Evolutionary conservation across 441 rosid genomes (phyloP).

Genomic region (Mallotus repandus): DNA sequence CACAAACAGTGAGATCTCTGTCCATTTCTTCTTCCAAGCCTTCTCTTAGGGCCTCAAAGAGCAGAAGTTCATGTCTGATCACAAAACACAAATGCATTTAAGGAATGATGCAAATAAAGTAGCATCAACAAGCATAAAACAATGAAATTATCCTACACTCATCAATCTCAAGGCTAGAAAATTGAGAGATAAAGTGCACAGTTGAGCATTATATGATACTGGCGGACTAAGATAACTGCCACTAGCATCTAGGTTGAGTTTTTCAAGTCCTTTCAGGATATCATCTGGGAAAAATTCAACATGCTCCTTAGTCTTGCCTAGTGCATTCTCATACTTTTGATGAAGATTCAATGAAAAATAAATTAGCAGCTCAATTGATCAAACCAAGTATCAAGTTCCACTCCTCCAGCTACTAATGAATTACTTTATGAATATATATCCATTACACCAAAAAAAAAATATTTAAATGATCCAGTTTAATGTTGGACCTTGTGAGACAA

Average conservation of each 20-base stretch:
- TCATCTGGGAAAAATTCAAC: background rate
- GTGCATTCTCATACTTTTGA: background rate
- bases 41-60: conserved; percentile 89
- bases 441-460: background rate
- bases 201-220: background rate
- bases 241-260: background rate
- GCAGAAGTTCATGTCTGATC: conserved; percentile 79
- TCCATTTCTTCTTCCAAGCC: conserved; percentile 99
- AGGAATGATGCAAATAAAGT: background rate
- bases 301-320: background rate
- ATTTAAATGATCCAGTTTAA: background rate
- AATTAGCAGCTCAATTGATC: no score
- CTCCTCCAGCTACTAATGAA: no score
- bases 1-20: conserved; percentile 80
- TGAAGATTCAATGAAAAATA: background rate
- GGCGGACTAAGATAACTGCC: background rate
- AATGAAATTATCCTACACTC: background rate
- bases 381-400: background rate
- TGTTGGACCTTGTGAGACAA: background rate
- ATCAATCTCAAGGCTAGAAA: conserved; percentile 1
- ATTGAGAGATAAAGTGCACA: background rate
- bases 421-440: background rate
- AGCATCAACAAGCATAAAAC: background rate
- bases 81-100: background rate
- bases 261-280: background rate